Percentiles rank a stretch among this genome's conserved stretches.
phyloP scores from a whole-genome alignment of 2,329 filamentous ascomycete species.

The Fusarium sp. region DNA sequence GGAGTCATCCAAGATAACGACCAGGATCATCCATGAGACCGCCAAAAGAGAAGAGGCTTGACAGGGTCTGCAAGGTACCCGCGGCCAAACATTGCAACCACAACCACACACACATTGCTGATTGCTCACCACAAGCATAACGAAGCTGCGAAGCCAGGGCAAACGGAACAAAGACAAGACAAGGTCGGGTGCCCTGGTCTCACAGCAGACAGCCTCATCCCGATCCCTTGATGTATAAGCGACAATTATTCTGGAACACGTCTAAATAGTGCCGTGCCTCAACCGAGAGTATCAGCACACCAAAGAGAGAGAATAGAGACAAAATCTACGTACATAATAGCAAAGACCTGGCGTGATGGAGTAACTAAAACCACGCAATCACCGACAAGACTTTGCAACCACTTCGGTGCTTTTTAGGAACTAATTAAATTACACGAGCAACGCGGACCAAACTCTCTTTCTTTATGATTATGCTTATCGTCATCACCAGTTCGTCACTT shows the following conservation, averaged over 20 bases:
- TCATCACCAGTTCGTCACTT: slow-evolving; percentile 35
- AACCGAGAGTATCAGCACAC: slow-evolving; percentile 6
- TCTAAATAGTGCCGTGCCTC: slow-evolving; percentile 9
- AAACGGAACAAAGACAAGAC: background rate
- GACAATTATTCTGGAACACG: slow-evolving; percentile 34
- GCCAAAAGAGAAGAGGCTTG: slow-evolving; percentile 2
- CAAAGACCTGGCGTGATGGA: background rate
- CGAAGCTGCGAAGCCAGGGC: background rate
- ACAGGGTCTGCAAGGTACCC: slow-evolving; percentile 47
- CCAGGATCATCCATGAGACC: slow-evolving; percentile 27
- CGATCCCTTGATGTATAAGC: slow-evolving; percentile 12
- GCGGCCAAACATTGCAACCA: slow-evolving; percentile 30
- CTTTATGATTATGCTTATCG: background rate
- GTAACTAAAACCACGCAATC: slow-evolving; percentile 28
- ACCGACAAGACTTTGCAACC: slow-evolving; percentile 25
- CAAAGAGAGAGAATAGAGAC: slow-evolving; percentile 1
- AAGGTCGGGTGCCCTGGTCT: slow-evolving; percentile 13
- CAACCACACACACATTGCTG: slow-evolving; percentile 13
- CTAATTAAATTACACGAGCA: slow-evolving; percentile 19
- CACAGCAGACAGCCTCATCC: background rate
- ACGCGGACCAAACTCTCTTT: slow-evolving; percentile 27
- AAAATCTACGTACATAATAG: background rate
- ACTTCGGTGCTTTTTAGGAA: slow-evolving; percentile 18
- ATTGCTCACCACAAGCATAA: background rate
- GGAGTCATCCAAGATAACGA: slow-evolving; percentile 15